A percentile compares a stretch with the other conserved stretches of the same genome.
Conservation (phyloP, 2,329 filamentous ascomycete species). For the Cladosporium sp. region DNA sequence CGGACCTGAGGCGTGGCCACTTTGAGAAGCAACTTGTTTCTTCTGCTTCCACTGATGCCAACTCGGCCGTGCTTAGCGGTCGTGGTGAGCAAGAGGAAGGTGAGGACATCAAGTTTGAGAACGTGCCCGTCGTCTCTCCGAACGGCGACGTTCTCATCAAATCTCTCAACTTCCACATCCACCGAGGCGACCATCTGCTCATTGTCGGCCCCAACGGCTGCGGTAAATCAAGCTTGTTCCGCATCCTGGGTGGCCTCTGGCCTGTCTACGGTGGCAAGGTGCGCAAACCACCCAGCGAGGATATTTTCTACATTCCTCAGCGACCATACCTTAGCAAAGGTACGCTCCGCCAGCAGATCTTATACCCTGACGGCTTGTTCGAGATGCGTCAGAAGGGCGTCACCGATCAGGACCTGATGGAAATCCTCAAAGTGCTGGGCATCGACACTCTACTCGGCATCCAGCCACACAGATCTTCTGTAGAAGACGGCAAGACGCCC, state of each 20-base stretch:
- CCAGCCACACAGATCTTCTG: slow-evolving; percentile 39
- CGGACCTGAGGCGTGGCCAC: slow-evolving; percentile 81
- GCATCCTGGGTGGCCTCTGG: slow-evolving; percentile 94
- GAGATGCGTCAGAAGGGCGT: slow-evolving; percentile 82
- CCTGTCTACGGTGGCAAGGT: slow-evolving; percentile 95
- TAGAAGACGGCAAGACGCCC: slow-evolving; percentile 14
- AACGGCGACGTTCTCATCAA: slow-evolving; percentile 90
- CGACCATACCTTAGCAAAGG: slow-evolving; percentile 89
- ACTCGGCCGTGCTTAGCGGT: slow-evolving; percentile 75
- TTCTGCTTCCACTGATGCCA: slow-evolving; percentile 74
- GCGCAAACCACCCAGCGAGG: slow-evolving; percentile 81
- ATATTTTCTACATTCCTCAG: slow-evolving; percentile 98
- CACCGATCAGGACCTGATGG: slow-evolving; percentile 73
- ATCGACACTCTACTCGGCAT: slow-evolving; percentile 78
- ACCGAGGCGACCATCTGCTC: slow-evolving; percentile 81
- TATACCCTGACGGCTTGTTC: slow-evolving; percentile 84
- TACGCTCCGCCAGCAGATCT: slow-evolving; percentile 91
- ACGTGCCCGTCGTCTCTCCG: slow-evolving; percentile 93
- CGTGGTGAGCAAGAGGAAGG: slow-evolving; percentile 80
- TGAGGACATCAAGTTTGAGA: slow-evolving; percentile 74
- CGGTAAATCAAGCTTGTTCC: slow-evolving; percentile 92
- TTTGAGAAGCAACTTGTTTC: slow-evolving; percentile 97
- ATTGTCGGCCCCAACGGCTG: slow-evolving; percentile 97
- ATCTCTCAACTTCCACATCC: slow-evolving; percentile 80
- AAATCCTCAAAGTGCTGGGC: slow-evolving; percentile 72